A percentile compares a stretch with the other conserved stretches of the same genome.
Evolutionary conservation across 2,329 filamentous ascomycete species (phyloP).

Genomic region (Penicillium paneum): DNA sequence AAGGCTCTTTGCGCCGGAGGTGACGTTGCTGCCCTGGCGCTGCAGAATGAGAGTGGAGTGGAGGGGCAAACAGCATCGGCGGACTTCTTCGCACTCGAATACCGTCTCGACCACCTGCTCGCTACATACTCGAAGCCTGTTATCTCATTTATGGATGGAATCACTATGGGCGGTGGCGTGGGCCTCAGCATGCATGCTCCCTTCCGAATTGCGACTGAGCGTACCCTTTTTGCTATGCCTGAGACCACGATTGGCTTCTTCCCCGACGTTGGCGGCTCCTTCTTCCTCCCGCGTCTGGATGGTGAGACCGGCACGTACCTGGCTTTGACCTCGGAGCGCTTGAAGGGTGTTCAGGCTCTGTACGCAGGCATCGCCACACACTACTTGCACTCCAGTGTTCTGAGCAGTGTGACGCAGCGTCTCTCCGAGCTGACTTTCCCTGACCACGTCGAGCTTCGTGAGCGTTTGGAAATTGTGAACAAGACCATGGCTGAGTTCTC

Average conservation of each 20-base stretch:
- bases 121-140: constrained; percentile 92
- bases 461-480: constrained; percentile 72
- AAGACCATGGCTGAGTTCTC: constrained; percentile 87
- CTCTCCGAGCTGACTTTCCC: constrained; percentile 85
- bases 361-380: constrained; percentile 93
- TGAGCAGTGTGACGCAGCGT: constrained; percentile 76
- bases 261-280: constrained; percentile 93
- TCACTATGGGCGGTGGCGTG: constrained; percentile 97
- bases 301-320: constrained; percentile 87
- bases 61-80: constrained; percentile 71
- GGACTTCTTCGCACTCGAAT: constrained; percentile 92
- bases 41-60: constrained; percentile 64
- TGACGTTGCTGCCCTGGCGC: constrained; percentile 76
- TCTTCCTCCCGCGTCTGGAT: constrained; percentile 89
- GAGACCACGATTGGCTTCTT: constrained; percentile 99
- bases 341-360: constrained; percentile 80
- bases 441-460: constrained; percentile 64
- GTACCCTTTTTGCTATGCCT: constrained; percentile 95
- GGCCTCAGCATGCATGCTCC: constrained; percentile 92
- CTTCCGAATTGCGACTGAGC: constrained; percentile 93
- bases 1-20: constrained; percentile 91
- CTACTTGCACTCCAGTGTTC: constrained; percentile 86
- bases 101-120: constrained; percentile 92
- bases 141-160: constrained; percentile 92
- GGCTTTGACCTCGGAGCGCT: constrained; percentile 79